A percentile compares a stretch with the other conserved stretches of the same genome.
These are phyloP conservation scores for Sphagnum fallax DNA, from an alignment of 228 moss, liverwort and hornwort species.

Conservation along the genomic window DNA sequence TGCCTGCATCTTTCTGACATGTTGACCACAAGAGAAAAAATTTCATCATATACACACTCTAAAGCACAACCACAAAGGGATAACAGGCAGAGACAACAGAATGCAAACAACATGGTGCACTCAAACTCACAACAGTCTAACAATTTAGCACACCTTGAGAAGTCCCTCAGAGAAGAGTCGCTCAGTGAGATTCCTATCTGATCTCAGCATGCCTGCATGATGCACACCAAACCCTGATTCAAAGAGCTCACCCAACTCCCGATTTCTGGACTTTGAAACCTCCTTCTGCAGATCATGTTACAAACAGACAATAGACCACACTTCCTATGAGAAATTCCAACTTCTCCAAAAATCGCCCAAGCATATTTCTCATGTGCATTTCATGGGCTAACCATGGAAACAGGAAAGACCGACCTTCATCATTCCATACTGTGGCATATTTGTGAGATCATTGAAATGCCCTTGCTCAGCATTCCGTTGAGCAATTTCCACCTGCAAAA, in stretches of 20 bases:
- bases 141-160: conserved; percentile 52
- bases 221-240: conserved; percentile 88
- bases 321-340: no score
- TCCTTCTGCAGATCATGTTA: conserved; percentile 52
- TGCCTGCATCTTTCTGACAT: not conserved
- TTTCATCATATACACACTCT: no score
- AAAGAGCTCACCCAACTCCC: conserved; percentile 86
- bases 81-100: not conserved
- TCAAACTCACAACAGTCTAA: not conserved
- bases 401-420: conserved; percentile 50
- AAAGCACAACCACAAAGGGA: not conserved
- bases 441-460: conserved; percentile 64
- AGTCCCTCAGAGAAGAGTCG: conserved; percentile 86
- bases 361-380: no score
- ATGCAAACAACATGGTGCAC: not conserved
- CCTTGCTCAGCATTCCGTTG: conserved; percentile 75
- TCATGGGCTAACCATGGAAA: not conserved
- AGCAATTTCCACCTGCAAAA: conserved; percentile 72
- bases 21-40: not conserved
- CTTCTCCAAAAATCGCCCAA: no score
- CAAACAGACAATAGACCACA: not conserved
- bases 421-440: conserved; percentile 69
- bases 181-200: conserved; percentile 86
- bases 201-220: conserved; percentile 97
- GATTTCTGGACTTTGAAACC: conserved; percentile 84